These are phyloP conservation scores for Xylariaceae sp. DNA, from an alignment of 2,329 filamentous ascomycete species.

Conservation along the genomic window DNA sequence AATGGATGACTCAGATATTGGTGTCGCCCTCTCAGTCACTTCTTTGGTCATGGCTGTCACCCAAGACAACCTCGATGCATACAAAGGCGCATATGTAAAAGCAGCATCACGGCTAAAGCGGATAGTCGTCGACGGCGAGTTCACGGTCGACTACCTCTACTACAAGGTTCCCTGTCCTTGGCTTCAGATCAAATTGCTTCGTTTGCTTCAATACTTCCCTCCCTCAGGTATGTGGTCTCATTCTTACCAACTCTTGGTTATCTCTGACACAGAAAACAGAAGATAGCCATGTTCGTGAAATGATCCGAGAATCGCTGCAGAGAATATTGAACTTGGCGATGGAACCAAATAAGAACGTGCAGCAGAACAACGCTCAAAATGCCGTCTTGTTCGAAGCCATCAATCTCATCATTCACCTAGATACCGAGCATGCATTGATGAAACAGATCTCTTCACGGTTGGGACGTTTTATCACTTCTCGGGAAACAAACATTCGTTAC, in stretches of 20 bases:
- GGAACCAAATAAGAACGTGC: constrained; percentile 95
- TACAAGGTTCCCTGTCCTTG: constrained; percentile 99
- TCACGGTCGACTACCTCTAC: constrained; percentile 87
- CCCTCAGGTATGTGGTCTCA: constrained; percentile 67
- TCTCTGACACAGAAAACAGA: constrained; percentile 50
- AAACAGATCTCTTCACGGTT: constrained; percentile 88
- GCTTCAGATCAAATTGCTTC: constrained; percentile 92
- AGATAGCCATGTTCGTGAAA: constrained; percentile 83
- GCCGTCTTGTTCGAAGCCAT: constrained; percentile 97
- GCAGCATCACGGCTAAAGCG: constrained; percentile 85
- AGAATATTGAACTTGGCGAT: constrained; percentile 87
- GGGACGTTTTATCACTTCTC: constrained; percentile 92
- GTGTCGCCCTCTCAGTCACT: constrained; percentile 90
- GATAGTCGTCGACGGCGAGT: constrained; percentile 86
- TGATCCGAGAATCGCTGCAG: constrained; percentile 88
- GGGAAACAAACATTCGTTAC: constrained; percentile 96
- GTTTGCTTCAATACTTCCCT: constrained; percentile 91
- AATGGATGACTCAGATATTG: constrained; percentile 94
- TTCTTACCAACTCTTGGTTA: not conserved
- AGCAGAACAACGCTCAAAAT: constrained; percentile 98
- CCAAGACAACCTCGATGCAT: constrained; percentile 91
- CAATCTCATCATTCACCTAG: constrained; percentile 95
- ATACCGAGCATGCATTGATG: constrained; percentile 92
- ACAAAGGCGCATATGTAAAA: constrained; percentile 91
- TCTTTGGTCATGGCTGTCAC: constrained; percentile 92